Evolutionary conservation across 1,284 basidiomycete species (phyloP), one percentile per base, ranked within the genome.

Genomic region (Puccinia triticina): DNA sequence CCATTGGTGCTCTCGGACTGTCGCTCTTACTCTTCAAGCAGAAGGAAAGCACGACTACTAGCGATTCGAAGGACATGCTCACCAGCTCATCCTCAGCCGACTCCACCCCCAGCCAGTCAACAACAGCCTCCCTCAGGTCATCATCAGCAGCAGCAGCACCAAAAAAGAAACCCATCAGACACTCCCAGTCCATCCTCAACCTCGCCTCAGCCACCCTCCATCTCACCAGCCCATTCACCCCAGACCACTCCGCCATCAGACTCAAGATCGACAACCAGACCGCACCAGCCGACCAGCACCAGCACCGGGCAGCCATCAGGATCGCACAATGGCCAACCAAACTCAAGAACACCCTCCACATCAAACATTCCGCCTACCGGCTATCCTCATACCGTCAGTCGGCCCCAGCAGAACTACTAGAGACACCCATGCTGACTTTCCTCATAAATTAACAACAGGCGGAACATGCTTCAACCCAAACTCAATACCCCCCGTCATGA

Each of bases 401-500:
- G n/a, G n/a, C 50, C 23, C 3, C 48, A 29, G 3, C 21, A 26
- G 23, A 43, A 43, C 40, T 43, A 43, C 40, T 43, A 29, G 18
- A 34, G 1, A 46, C 1, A 23, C 11, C 12, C 7, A 21, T 29
- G 8, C 1, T 69, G 37, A 32, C n/a, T 32, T 26, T 40, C 0
- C n/a, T 48, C 21, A 34, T 12, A n/a, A 2, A 57, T 18, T 3
- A 16, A 57, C n/a, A 34, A 61, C 21, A 76, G 74, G 76, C 53
- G 76, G 76, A 37, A 77, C 29, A 8, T 77, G 61, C 29, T 64
- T 77, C 21, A 61, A 77, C 50, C 37, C 55, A 66, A 23, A 57
- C 59, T 77, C 76, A 50, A 77, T 77, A 32, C 76, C 76, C 40
- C n/a, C 57, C 0, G 37, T 66, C 23, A 59, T 40, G 18, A 43